Conservation (phyloP, 1,139 yeast genomes). For the Hyphopichia burtonii region DNA sequence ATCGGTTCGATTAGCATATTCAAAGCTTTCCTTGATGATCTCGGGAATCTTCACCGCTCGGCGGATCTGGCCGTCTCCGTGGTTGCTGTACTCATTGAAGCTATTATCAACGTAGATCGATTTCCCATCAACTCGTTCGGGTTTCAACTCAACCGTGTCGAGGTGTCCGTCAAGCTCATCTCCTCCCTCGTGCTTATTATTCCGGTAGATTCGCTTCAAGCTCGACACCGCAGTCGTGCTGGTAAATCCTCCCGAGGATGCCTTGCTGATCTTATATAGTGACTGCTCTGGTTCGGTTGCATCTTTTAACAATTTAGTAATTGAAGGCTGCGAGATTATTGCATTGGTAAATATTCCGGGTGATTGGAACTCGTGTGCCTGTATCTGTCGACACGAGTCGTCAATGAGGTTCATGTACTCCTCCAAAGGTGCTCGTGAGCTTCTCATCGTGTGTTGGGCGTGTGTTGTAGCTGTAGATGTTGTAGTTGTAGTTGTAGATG, state of each 20-base stretch:
- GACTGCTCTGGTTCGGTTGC: slow-evolving; percentile 55
- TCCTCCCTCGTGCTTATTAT: background rate
- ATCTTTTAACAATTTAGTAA: slow-evolving; percentile 60
- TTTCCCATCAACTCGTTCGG: slow-evolving; percentile 41
- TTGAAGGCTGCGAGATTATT: slow-evolving; percentile 51
- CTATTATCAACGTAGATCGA: slow-evolving; percentile 26
- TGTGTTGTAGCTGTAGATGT: background rate
- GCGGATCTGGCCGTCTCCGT: slow-evolving; percentile 3
- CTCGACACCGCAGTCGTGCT: background rate
- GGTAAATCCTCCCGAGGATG: slow-evolving; percentile 1
- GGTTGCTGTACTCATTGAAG: slow-evolving; percentile 13
- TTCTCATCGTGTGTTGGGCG: background rate
- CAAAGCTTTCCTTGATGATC: slow-evolving; percentile 9
- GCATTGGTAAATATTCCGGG: slow-evolving; percentile 71
- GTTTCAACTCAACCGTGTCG: slow-evolving; percentile 14
- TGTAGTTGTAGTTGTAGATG: background rate
- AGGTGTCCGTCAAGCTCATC: background rate
- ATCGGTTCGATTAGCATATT: background rate
- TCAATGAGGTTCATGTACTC: slow-evolving; percentile 1
- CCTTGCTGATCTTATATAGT: slow-evolving; percentile 40
- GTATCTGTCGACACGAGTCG: slow-evolving; percentile 8
- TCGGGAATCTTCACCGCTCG: slow-evolving; percentile 27
- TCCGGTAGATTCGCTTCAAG: background rate
- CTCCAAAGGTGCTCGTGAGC: background rate
- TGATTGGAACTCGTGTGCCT: slow-evolving; percentile 40